A percentile compares a stretch with the other conserved stretches of the same genome.
These are phyloP conservation scores for Scedosporium apiospermum DNA, from an alignment of 2,329 filamentous ascomycete genomes.

Conservation along the genomic window DNA sequence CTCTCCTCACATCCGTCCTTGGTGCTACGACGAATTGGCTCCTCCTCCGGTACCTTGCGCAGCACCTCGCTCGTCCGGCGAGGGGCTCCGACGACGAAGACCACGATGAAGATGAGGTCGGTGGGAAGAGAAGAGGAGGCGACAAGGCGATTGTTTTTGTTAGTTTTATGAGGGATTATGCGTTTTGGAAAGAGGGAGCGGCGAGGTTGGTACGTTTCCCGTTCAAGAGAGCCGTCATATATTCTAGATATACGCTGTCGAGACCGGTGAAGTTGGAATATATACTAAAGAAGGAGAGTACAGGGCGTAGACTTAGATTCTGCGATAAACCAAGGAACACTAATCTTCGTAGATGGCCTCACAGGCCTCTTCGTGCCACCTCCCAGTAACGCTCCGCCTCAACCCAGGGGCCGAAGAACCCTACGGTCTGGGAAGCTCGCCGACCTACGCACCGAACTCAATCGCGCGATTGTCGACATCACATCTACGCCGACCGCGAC, in stretches of 20 bases:
- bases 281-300: background rate
- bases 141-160: constrained; percentile 56
- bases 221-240: background rate
- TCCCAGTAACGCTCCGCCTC: constrained; percentile 5
- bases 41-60: constrained; percentile 43
- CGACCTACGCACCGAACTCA: constrained; percentile 28
- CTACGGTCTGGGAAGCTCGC: constrained; percentile 13
- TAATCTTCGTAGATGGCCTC: constrained; percentile 70
- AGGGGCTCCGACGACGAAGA: constrained; percentile 4
- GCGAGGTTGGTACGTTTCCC: constrained; percentile 47
- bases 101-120: background rate
- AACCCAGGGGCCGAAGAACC: constrained; percentile 9
- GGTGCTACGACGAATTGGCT: constrained; percentile 59
- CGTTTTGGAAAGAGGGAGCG: constrained; percentile 68
- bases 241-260: background rate
- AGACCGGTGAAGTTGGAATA: background rate
- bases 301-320: constrained; percentile 64
- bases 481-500: constrained; percentile 1
- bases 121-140: background rate
- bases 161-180: constrained; percentile 69
- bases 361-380: constrained; percentile 38
- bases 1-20: constrained; percentile 59
- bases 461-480: constrained; percentile 27
- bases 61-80: constrained; percentile 25
- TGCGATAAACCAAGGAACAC: constrained; percentile 45